Percentiles rank a stretch among this genome's conserved stretches.
phyloP scores from a whole-genome alignment of 2,329 filamentous ascomycete species.

The Periconia digitata region DNA sequence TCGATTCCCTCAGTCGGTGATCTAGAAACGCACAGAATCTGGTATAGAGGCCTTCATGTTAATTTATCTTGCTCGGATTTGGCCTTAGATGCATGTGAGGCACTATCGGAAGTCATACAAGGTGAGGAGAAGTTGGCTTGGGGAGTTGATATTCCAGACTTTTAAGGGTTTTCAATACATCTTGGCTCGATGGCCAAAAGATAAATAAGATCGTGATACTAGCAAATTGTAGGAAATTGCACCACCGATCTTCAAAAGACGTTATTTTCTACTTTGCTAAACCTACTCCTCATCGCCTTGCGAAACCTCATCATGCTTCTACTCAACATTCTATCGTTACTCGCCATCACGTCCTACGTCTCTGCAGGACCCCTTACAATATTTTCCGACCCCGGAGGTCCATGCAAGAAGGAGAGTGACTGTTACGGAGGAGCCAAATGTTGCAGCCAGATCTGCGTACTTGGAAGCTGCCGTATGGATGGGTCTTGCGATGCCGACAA shows the following conservation, averaged over 20 bases:
- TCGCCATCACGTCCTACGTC: background rate
- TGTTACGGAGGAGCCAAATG: conserved; percentile 1
- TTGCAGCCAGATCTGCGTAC: background rate
- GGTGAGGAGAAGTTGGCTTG: too few species aligned
- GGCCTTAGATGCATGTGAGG: background rate
- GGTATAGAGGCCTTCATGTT: background rate
- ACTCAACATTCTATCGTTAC: background rate
- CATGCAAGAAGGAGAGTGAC: background rate
- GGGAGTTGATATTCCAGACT: too few species aligned
- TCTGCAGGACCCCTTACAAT: background rate
- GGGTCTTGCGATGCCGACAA: conserved; percentile 8
- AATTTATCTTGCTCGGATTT: background rate
- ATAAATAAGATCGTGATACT: background rate
- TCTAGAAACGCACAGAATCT: background rate
- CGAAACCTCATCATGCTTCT: background rate
- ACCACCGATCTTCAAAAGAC: background rate
- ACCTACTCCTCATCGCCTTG: background rate
- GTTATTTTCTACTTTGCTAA: background rate
- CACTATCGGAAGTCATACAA: background rate
- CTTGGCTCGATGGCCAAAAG: background rate
- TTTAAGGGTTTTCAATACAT: too few species aligned
- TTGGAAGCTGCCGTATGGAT: conserved; percentile 8
- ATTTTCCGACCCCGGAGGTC: conserved; percentile 2
- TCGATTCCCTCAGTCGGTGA: background rate
- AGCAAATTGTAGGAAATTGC: background rate